Conservation (phyloP, 2,329 filamentous ascomycete genomes). For the Claviceps pazoutovae region DNA sequence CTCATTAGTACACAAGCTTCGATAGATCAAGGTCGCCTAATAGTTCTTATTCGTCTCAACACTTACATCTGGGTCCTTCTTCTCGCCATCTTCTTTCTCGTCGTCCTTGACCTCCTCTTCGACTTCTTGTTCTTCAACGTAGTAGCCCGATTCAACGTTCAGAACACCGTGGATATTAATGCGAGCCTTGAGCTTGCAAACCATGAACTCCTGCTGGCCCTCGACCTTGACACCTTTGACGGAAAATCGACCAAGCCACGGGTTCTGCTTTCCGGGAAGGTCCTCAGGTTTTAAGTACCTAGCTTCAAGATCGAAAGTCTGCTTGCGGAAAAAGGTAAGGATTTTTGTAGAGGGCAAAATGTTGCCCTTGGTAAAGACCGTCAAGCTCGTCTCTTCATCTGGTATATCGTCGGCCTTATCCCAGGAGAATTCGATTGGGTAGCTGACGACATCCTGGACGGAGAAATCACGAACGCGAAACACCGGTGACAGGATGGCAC, state of each 20-base stretch:
- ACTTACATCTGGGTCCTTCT: constrained; percentile 65
- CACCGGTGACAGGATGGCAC: constrained; percentile 89
- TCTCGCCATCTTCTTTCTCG: constrained; percentile 51
- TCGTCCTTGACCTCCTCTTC: constrained; percentile 83
- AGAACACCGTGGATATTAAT: constrained; percentile 93
- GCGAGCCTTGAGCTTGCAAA: constrained; percentile 97
- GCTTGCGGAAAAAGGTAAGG: constrained; percentile 96
- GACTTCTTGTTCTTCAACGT: constrained; percentile 92
- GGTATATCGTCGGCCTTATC: constrained; percentile 97
- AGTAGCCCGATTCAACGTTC: constrained; percentile 95
- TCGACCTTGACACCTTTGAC: constrained; percentile 96
- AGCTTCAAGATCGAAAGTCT: constrained; percentile 91
- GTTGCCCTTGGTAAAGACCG: constrained; percentile 95
- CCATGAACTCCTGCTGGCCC: constrained; percentile 94
- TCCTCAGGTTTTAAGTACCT: constrained; percentile 77
- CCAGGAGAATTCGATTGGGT: constrained; percentile 97
- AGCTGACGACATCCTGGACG: constrained; percentile 93
- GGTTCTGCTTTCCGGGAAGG: constrained; percentile 78
- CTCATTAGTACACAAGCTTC: background rate
- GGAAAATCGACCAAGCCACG: constrained; percentile 95
- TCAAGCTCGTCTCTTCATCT: constrained; percentile 93
- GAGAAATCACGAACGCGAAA: constrained; percentile 98
- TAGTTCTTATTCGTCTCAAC: background rate
- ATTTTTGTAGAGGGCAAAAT: constrained; percentile 98
- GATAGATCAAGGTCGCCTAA: background rate